Base-by-base conservation (phyloP, 805 yeast genomes). In the Wickerhamomyces canadensis region DNA sequence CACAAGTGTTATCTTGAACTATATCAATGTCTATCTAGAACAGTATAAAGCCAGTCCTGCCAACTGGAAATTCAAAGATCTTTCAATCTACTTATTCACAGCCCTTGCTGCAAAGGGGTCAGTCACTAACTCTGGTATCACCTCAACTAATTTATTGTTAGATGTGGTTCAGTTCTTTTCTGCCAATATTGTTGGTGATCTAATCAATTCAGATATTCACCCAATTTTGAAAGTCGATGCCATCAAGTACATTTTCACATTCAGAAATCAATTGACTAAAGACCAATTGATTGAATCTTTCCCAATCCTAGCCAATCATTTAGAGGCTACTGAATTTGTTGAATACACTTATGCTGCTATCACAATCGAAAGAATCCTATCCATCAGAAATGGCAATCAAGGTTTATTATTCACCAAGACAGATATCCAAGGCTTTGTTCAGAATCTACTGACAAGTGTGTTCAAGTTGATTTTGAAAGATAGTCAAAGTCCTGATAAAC, bases 281-380 rank as follows among this genome's bases (percentile, higher is more conserved):
- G 82, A 74, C 8, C 97, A 91, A 57, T 65, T 93, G 22, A 57
- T 77, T 9, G 82, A 85, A 42, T 78, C 93, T 1, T 70, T 93
- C 59, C 95, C 96, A 13, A 64, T 86, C 29, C 65, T 93, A 42
- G 76, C 87, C 10, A 68, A 71, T 13, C 88, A 85, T 55, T 74
- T 94, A 48, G 64, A 68, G 36, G 74, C 81, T 25, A 61, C 65
- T 7, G 78, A 80, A 40, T 84, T 83, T 40, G 95, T 88, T 24
- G 94, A 91, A 16, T 86, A 84, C 60, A 89, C 98, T 0, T 93
- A 89, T 54, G 79, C 98, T 1, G 89, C 98, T 1, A 82, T 93
- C 40, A 88, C 98, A 2, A 78, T 91, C 43, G 98, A 93, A 58
- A 80, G 86, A 49, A 78, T 93, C 36, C 67, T 93, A 37, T 77